phyloP scores from a whole-genome alignment of 2,329 filamentous ascomycete genomes.

The Trichoderma simmonsii region DNA sequence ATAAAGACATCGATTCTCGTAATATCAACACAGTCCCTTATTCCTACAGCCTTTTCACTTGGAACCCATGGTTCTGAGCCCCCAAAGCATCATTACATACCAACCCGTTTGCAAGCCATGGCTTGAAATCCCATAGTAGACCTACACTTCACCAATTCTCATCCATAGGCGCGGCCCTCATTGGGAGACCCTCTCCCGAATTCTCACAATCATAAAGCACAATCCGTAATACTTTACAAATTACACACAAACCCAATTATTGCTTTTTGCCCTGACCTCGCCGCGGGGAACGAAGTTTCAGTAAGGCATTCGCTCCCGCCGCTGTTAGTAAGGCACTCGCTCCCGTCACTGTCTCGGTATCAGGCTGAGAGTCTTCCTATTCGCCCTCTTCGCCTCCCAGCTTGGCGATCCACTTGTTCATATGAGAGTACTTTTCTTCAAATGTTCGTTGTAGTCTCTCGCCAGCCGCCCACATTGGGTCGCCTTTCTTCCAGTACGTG shows the following conservation, averaged over 20 bases:
- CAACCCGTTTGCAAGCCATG: neutral
- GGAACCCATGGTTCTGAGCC: neutral
- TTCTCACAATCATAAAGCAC: neutral
- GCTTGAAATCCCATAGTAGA: neutral
- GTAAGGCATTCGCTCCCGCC: neutral
- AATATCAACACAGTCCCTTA: neutral
- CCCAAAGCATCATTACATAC: neutral
- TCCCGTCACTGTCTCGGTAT: neutral
- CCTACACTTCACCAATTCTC: neutral
- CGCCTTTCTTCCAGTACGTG: slow-evolving; percentile 57
- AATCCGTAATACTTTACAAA: neutral
- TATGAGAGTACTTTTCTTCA: slow-evolving; percentile 57
- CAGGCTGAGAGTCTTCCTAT: slow-evolving; percentile 9
- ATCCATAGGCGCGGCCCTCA: neutral
- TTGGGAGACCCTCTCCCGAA: neutral
- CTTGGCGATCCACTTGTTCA: slow-evolving; percentile 59
- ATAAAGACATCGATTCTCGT: neutral
- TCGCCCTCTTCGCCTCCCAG: slow-evolving; percentile 40
- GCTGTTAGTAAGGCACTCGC: neutral
- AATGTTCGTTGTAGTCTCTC: slow-evolving; percentile 57
- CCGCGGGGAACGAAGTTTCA: neutral
- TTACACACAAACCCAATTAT: neutral
- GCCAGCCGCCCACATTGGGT: slow-evolving; percentile 54
- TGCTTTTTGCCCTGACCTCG: neutral
- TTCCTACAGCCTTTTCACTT: neutral